phyloP scores from a whole-genome alignment of 2,329 filamentous ascomycete species.

The Neofusicoccum kwambonambiense region DNA sequence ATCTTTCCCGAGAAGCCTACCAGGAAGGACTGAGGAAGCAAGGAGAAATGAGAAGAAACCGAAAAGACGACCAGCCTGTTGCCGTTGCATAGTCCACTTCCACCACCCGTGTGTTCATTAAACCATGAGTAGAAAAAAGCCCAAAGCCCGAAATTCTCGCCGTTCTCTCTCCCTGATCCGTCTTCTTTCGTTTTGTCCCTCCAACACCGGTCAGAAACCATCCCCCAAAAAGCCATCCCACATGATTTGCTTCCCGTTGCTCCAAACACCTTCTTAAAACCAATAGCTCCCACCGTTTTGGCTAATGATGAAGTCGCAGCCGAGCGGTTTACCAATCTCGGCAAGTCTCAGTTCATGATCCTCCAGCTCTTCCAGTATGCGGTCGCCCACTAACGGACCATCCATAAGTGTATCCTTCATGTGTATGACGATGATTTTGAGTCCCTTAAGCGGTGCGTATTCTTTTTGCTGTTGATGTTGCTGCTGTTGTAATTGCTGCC shows the following conservation, averaged over 20 bases:
- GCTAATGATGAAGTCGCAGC: constrained; percentile 77
- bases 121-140: no score
- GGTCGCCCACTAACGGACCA: constrained; percentile 61
- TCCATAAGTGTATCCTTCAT: constrained; percentile 84
- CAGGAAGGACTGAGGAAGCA: no score
- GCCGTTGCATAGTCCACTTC: no score
- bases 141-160: no score
- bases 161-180: no score
- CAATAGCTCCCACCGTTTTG: constrained; percentile 60
- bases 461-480: not conserved
- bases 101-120: no score
- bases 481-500: not conserved
- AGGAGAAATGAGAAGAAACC: no score
- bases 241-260: no score
- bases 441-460: constrained; percentile 59
- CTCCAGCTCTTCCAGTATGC: constrained; percentile 67
- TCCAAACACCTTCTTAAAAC: constrained; percentile 34
- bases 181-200: no score
- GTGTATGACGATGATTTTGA: constrained; percentile 87
- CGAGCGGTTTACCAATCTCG: constrained; percentile 58
- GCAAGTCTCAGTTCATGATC: constrained; percentile 56
- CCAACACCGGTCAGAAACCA: not conserved
- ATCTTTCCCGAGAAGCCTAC: no score
- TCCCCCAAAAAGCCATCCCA: no score
- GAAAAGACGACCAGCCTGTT: no score